Percentiles rank a stretch among this genome's conserved stretches.
phyloP scores from a whole-genome alignment of 768 basidiomycete species.

The Rhizopogon vinicolor region DNA sequence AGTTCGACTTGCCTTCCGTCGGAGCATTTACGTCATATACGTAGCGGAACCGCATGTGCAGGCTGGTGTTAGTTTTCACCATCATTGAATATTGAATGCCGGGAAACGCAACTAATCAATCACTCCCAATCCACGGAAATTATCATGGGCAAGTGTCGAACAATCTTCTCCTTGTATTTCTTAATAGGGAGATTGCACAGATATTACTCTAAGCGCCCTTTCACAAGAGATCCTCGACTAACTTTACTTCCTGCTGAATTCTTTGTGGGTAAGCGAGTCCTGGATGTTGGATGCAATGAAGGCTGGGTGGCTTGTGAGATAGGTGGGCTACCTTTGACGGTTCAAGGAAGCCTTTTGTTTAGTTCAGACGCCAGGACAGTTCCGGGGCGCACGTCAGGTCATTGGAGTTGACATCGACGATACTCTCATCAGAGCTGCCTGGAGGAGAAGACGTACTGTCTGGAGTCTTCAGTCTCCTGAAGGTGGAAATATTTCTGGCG shows the following conservation, averaged over 20 bases:
- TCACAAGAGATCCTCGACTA: conserved; percentile 58
- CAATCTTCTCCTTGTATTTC: not conserved
- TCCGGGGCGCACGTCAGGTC: conserved; percentile 56
- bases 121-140: conserved; percentile 59
- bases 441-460: conserved; percentile 61
- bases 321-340: conserved; percentile 37
- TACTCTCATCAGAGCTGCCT: conserved; percentile 67
- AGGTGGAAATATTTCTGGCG: not conserved
- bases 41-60: too few species aligned
- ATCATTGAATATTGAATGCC: not conserved
- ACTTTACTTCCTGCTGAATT: conserved; percentile 50
- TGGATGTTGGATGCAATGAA: conserved; percentile 87
- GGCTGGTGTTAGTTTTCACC: too few species aligned
- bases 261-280: conserved; percentile 53
- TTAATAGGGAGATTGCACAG: conserved; percentile 26
- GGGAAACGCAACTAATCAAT: not conserved
- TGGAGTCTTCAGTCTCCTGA: conserved; percentile 61
- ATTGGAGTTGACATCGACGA: conserved; percentile 86
- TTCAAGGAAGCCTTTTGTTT: not conserved
- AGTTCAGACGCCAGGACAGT: conserved; percentile 47
- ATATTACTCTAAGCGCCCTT: conserved; percentile 75
- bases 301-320: conserved; percentile 84
- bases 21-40: too few species aligned
- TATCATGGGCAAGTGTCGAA: conserved; percentile 55
- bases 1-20: too few species aligned